These are phyloP conservation scores for Papilionanthe hybrid DNA, from an alignment of 116 monocot species.

Conservation along the genomic window DNA sequence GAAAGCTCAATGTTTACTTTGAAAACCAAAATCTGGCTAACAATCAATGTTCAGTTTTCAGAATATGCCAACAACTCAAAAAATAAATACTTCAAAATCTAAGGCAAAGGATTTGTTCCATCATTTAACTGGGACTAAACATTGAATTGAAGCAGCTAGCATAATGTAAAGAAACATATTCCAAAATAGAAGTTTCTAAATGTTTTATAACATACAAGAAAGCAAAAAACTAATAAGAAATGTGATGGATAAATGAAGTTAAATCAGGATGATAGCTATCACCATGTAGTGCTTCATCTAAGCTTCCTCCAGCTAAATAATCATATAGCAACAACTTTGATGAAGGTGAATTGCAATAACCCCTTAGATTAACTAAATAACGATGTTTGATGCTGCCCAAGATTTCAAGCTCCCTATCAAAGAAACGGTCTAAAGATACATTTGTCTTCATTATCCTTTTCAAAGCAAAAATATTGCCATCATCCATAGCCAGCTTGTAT, in stretches of 20 bases:
- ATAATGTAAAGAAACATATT: background rate
- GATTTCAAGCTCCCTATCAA: constrained; percentile 97
- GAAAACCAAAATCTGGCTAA: background rate
- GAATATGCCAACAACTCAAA: background rate
- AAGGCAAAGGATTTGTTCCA: background rate
- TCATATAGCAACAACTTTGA: constrained; percentile 93
- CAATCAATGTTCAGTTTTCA: background rate
- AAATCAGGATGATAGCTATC: constrained; percentile 13
- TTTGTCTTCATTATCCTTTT: constrained; percentile 92
- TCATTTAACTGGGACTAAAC: background rate
- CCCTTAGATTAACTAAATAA: constrained; percentile 93
- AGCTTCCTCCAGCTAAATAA: constrained; percentile 85
- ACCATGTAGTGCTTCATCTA: constrained; percentile 97
- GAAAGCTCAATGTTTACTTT: background rate
- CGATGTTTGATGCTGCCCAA: constrained; percentile 98
- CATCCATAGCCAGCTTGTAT: constrained; percentile 95
- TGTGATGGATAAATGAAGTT: background rate
- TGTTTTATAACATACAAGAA: background rate
- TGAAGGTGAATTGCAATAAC: constrained; percentile 94
- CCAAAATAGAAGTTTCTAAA: background rate
- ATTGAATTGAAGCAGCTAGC: background rate
- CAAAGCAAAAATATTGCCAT: constrained; percentile 93
- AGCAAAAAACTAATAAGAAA: background rate
- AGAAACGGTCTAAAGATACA: constrained; percentile 75
- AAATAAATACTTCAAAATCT: background rate